These are phyloP conservation scores for Helotiales sp. DNA, from an alignment of 2,329 filamentous ascomycete genomes.

Conservation along the genomic window DNA sequence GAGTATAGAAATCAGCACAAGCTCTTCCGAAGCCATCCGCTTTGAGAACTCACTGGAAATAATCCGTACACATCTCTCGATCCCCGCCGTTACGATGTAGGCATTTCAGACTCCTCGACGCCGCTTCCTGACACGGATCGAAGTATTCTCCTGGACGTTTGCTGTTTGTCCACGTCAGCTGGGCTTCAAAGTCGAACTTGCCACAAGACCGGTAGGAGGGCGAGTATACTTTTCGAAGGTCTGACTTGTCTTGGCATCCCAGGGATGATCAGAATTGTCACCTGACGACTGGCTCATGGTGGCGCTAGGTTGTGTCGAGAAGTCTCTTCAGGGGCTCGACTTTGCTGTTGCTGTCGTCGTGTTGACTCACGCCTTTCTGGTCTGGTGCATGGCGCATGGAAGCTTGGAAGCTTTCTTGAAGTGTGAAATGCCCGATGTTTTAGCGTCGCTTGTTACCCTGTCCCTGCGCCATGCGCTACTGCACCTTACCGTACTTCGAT, in stretches of 20 bases:
- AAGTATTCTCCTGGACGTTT: constrained; percentile 89
- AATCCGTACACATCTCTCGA: constrained; percentile 86
- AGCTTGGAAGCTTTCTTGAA: background rate
- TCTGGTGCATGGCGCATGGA: background rate
- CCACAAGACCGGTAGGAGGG: background rate
- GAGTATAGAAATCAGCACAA: constrained; percentile 2
- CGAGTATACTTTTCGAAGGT: constrained; percentile 61
- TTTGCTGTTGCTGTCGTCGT: constrained; percentile 3
- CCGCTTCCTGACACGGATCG: constrained; percentile 94
- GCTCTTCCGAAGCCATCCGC: background rate
- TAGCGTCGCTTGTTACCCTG: too few relatives aligned
- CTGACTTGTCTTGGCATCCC: constrained; percentile 58
- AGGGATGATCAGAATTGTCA: constrained; percentile 42
- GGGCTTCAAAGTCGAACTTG: background rate
- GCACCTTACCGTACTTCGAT: background rate
- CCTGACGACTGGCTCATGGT: constrained; percentile 25
- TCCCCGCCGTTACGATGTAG: constrained; percentile 87
- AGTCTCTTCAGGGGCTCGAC: background rate
- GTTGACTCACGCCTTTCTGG: too few relatives aligned
- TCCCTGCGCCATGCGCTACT: too few relatives aligned
- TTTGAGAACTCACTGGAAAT: constrained; percentile 78
- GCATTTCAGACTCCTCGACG: constrained; percentile 81
- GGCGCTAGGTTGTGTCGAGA: too few relatives aligned
- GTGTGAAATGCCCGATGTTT: too few relatives aligned
- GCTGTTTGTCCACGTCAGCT: constrained; percentile 46